Conservation (phyloP, 805 yeast genomes). For the Yamadazyma phyllophila region DNA sequence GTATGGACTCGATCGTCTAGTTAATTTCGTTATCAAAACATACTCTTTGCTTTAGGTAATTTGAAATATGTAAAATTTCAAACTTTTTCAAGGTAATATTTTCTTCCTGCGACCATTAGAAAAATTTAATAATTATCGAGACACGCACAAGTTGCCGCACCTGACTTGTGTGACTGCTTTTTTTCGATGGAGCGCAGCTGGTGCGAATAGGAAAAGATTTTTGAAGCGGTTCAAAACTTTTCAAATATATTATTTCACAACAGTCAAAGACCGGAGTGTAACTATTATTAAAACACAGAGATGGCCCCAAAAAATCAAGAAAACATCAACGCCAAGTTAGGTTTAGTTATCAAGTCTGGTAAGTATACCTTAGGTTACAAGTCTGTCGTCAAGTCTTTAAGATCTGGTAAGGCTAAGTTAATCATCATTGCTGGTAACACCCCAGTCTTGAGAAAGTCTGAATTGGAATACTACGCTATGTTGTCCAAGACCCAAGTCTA, state of each 20-base stretch:
- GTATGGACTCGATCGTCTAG: neutral
- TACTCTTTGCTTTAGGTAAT: conserved; percentile 8
- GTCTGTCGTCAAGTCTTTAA: conserved; percentile 95
- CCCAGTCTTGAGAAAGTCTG: conserved; percentile 99
- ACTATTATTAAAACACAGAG: conserved; percentile 69
- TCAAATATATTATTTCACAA: conserved; percentile 9
- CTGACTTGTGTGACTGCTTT: conserved; percentile 13
- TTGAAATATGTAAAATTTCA: conserved; percentile 11
- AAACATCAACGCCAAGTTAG: conserved; percentile 96
- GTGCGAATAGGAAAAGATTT: conserved; percentile 4
- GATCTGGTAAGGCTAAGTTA: conserved; percentile 99
- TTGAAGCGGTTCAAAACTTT: conserved; percentile 4
- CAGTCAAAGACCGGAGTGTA: conserved; percentile 85
- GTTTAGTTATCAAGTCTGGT: conserved; percentile 98
- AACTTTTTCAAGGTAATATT: conserved; percentile 9
- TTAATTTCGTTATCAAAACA: conserved; percentile 2
- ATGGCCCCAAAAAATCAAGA: conserved; percentile 99
- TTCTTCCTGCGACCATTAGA: conserved; percentile 7
- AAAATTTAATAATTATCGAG: neutral
- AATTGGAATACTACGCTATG: conserved; percentile 99
- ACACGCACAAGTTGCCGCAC: conserved; percentile 5
- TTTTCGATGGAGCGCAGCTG: neutral
- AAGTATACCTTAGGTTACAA: conserved; percentile 99
- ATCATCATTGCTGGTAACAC: conserved; percentile 98
- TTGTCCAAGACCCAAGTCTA: conserved; percentile 94